Evolutionary conservation across 2,329 filamentous ascomycete genomes (phyloP), one percentile per base, ranked within the genome.

Genomic region (Colletotrichum sp.): DNA sequence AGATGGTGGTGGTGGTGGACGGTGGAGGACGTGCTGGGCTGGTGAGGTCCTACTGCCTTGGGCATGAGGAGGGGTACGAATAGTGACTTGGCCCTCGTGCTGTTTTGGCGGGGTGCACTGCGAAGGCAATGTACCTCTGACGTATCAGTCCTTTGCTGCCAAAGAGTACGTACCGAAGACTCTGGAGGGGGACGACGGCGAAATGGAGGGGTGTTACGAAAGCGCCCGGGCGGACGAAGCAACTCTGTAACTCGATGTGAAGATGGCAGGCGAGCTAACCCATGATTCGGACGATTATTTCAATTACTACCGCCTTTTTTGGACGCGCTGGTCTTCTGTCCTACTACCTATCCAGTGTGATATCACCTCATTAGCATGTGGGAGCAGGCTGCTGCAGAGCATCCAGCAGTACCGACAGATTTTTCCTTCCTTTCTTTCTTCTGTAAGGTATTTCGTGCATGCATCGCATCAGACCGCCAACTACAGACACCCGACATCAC

Each of bases 231-330:
- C 66, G 59, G 67, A 64, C 66, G 71, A 74, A 70, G 71, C 68
- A 72, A 72, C 52, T 75, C 68, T 75, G 68, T 72, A 75, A 75
- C 72, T 72, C 49, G 68, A 62, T 60, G 52, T 75, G 72, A 71
- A 72, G 60, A 75, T 72, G 72, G 62, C 72, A 75, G 72, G 68
- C 68, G 32, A 74, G 72, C 72, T 65, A 59, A 49, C 65, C 26
- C 32, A 26, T 32, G 32, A 65, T 71, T 71, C 67, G 44, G 67
- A 71, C 49, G 68, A 28, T 64, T 36, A 34, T 74, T 65, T 8
- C 57, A 63, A 64, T 64, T 24, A 15, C 34, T 34, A 66, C 39
- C 39, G 6, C 16, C 18, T 44, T 30, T 52, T 30, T 52, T n/a
- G 44, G 39, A 4, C n/a, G 44, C n/a, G 8, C 63, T 21, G 34